Percentiles rank a stretch among this genome's conserved stretches.
Conservation (phyloP, 345 rosid species). For the Noccaea caerulescens region DNA sequence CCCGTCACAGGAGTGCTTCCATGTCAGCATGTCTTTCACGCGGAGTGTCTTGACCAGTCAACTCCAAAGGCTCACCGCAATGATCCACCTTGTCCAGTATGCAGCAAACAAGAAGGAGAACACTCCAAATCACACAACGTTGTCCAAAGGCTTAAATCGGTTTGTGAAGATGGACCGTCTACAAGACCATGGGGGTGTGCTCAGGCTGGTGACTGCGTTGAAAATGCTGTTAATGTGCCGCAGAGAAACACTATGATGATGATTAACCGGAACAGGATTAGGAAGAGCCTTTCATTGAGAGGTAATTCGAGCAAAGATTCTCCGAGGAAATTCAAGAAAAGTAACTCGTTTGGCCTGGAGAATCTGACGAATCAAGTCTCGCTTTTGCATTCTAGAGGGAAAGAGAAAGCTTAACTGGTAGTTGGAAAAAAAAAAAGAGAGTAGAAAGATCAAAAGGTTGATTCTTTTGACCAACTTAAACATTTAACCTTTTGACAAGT, state of each 20-base stretch:
- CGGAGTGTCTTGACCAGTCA: slow-evolving; percentile 88
- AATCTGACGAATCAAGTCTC: slow-evolving; percentile 44
- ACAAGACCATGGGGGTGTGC: slow-evolving; percentile 65
- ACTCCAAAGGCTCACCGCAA: slow-evolving; percentile 69
- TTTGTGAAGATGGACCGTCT: slow-evolving; percentile 59
- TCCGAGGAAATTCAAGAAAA: slow-evolving; percentile 58
- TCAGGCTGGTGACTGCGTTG: slow-evolving; percentile 65
- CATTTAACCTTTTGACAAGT: slow-evolving; percentile 21
- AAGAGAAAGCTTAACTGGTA: slow-evolving; percentile 38
- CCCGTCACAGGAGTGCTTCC: slow-evolving; percentile 80
- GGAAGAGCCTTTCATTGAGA: slow-evolving; percentile 57
- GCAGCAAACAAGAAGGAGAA: slow-evolving; percentile 59
- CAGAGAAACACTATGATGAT: slow-evolving; percentile 53
- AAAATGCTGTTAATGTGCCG: slow-evolving; percentile 59
- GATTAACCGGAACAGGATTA: slow-evolving; percentile 55
- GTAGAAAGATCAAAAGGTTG: slow-evolving; percentile 22
- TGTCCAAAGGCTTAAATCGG: slow-evolving; percentile 52
- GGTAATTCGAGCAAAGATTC: slow-evolving; percentile 58
- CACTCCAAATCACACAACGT: slow-evolving; percentile 47
- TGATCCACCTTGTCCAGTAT: slow-evolving; percentile 85
- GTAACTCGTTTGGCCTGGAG: slow-evolving; percentile 42
- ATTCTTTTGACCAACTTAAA: slow-evolving; percentile 5
- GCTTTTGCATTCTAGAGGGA: slow-evolving; percentile 49
- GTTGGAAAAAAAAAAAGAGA: neutral
- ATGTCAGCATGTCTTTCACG: slow-evolving; percentile 90